phyloP scores from a whole-genome alignment of 2,329 filamentous ascomycete genomes.

The Aspergillus terreus region DNA sequence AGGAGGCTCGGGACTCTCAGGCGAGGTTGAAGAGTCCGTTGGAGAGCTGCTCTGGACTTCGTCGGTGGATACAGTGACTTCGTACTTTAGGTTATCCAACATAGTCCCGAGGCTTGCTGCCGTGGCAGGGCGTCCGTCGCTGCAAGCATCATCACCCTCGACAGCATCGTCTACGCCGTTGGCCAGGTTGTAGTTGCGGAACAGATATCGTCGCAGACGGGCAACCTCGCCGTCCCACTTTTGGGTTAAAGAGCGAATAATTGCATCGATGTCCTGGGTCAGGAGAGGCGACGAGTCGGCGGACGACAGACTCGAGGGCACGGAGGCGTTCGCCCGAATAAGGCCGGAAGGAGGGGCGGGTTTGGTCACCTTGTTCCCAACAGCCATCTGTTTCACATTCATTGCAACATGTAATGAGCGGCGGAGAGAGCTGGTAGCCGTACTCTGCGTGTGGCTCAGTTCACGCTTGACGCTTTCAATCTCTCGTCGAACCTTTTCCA shows the following conservation, averaged over 20 bases:
- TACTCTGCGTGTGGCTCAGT: constrained; percentile 22
- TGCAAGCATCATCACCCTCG: constrained; percentile 25
- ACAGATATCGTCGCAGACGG: constrained; percentile 42
- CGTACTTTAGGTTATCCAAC: constrained; percentile 36
- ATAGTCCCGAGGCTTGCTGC: constrained; percentile 37
- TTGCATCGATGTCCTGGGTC: constrained; percentile 38
- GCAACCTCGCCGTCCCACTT: constrained; percentile 45
- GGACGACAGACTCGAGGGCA: constrained; percentile 11
- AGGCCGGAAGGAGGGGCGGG: constrained; percentile 18
- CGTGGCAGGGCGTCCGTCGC: constrained; percentile 36
- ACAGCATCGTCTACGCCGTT: constrained; percentile 27
- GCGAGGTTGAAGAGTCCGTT: constrained; percentile 11
- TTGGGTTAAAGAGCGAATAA: constrained; percentile 39
- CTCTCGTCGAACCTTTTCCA: constrained; percentile 57
- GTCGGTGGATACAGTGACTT: constrained; percentile 28
- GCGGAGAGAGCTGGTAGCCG: constrained; percentile 38
- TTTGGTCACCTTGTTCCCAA: constrained; percentile 32
- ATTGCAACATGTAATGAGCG: constrained; percentile 43
- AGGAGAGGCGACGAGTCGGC: constrained; percentile 24
- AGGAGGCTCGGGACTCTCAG: background rate
- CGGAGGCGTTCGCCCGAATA: constrained; percentile 8
- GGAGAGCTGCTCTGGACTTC: constrained; percentile 22
- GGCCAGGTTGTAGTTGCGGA: constrained; percentile 43
- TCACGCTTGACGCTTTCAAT: constrained; percentile 51
- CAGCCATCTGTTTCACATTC: constrained; percentile 25